Conservation (phyloP, 306 rosid genomes). For the Oemleria cerasiformis region DNA sequence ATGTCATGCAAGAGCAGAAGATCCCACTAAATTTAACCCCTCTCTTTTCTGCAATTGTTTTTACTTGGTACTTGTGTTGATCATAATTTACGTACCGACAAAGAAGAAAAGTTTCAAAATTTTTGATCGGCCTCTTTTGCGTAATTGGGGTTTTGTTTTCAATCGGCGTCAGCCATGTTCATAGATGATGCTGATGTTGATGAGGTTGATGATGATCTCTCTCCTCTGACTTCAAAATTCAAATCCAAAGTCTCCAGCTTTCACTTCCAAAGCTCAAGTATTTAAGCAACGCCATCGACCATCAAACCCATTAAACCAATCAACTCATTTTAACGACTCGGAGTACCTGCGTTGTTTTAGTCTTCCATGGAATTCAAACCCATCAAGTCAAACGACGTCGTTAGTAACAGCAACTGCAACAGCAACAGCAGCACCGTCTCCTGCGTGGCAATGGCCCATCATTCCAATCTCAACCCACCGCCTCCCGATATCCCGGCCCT, state of each 20-base stretch:
- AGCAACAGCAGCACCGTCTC: constrained; percentile 18
- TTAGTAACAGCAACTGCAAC: constrained; percentile 35
- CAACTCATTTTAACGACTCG: neutral
- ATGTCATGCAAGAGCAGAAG: neutral
- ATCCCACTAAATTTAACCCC: neutral
- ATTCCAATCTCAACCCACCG: neutral
- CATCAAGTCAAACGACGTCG: constrained; percentile 39
- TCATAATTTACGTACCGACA: neutral
- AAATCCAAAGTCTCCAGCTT: neutral
- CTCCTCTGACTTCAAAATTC: constrained; percentile 18
- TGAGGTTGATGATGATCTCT: neutral
- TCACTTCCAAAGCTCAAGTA: neutral
- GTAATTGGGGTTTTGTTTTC: neutral
- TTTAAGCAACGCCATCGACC: neutral
- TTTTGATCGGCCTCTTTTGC: neutral
- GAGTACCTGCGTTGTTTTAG: neutral
- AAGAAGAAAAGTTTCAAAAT: neutral
- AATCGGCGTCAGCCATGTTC: constrained; percentile 15
- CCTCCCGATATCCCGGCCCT: constrained; percentile 27
- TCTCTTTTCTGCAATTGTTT: neutral
- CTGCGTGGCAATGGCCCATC: neutral
- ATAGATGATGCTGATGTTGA: neutral
- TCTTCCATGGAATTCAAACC: neutral
- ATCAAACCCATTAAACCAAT: neutral
- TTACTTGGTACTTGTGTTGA: neutral